Percentiles rank a stretch among this genome's conserved stretches.
Evolutionary conservation across 306 rosid species (phyloP).

Genomic region (Styphnolobium japonicum): DNA sequence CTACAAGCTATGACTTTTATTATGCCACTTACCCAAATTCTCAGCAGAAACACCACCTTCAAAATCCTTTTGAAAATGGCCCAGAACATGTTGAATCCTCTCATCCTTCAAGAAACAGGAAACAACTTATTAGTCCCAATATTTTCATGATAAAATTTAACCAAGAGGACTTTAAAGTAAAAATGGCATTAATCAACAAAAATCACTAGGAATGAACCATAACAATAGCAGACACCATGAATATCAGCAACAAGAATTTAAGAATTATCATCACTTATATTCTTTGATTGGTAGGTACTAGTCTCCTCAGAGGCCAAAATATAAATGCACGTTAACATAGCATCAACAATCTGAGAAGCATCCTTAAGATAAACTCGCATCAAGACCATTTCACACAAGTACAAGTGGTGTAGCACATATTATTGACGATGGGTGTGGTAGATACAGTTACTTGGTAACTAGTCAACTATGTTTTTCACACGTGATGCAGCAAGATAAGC

Average conservation of each 20-base stretch:
- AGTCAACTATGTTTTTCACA: not conserved
- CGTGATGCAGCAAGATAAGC: not conserved
- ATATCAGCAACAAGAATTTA: slow-evolving; percentile 10
- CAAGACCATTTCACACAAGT: not conserved
- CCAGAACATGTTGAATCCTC: slow-evolving; percentile 63
- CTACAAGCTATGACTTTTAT: slow-evolving; percentile 20
- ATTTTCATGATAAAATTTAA: slow-evolving; percentile 12
- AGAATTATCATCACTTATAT: not conserved
- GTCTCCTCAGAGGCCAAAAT: not conserved
- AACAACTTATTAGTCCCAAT: slow-evolving; percentile 19
- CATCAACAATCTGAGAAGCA: slow-evolving; percentile 14
- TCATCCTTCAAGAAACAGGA: slow-evolving; percentile 44
- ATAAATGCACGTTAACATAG: not conserved
- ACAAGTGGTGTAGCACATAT: not conserved
- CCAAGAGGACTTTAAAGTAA: not conserved
- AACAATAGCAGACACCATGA: not conserved
- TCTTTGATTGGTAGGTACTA: not conserved
- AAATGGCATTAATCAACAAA: not conserved
- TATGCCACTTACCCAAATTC: slow-evolving; percentile 64
- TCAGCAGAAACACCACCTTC: slow-evolving; percentile 66
- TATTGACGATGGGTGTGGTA: not conserved
- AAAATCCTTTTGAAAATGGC: slow-evolving; percentile 75
- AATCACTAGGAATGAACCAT: not conserved
- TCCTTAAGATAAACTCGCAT: slow-evolving; percentile 1
- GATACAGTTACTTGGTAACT: slow-evolving; percentile 3